Base-by-base conservation (phyloP, 1,284 basidiomycete species). In the Peniophora sp. region DNA sequence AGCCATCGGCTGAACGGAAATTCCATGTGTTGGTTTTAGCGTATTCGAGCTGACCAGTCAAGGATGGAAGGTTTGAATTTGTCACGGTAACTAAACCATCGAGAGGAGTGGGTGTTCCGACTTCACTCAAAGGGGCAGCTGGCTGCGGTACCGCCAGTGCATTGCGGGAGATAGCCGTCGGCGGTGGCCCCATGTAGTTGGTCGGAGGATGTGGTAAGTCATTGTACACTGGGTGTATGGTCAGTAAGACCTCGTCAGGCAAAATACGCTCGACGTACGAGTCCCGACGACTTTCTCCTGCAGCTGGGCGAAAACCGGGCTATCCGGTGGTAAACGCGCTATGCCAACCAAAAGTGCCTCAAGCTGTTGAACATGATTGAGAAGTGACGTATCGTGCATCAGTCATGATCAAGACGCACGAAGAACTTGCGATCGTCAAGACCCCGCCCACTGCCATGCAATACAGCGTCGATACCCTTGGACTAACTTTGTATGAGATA, bases 121-220 rank as follows among this genome's bases (percentile, higher is more conserved):
- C 39, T 2, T 53, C 1, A 2, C 50, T 44, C 14, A 47, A 23
- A 25, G 52, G 45, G 12, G 51, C 27, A 20, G 48, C 50, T 10
- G 43, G 45, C 23, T n/a, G n/a, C n/a, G n/a, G n/a, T n/a, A n/a
- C n/a, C 55, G 56, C 38, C 38, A 41, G 16, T 5, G 5, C 8
- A 41, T n/a, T 22, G 52, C n/a, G 38, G n/a, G 38, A 12, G 5
- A 32, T 12, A 32, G 27, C 27, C 51, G 46, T 76, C 61, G 43
- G 74, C 69, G 19, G 53, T 23, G 54, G 27, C 16, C 84, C 79
- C 32, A 90, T 69, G 57, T 73, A 81, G 1, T 86, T 82, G 3
- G 78, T 66, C 5, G 89, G 75, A 2, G 90, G 89, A 62, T 92
- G 89, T 0, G 78, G 67, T 32, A 92, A 72, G 57, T 92, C 88